Percentiles rank a stretch among this genome's conserved stretches.
Conservation (phyloP, 495 filamentous ascomycete species). For the Penicillium paxilli region DNA sequence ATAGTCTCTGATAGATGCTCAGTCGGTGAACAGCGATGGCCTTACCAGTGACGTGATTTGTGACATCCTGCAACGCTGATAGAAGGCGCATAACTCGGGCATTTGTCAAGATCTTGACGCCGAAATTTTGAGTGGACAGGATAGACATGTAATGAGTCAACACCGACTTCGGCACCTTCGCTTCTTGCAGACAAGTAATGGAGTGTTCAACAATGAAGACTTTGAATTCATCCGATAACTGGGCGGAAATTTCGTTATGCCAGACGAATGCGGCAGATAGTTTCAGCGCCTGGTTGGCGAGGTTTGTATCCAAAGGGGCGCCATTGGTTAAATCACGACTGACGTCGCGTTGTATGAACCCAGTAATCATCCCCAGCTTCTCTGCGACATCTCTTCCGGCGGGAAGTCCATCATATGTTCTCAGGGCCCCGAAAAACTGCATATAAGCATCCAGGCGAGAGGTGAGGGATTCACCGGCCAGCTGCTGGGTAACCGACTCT, state of each 20-base stretch:
- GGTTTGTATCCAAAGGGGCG: conserved; percentile 52
- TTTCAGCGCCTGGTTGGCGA: conserved; percentile 75
- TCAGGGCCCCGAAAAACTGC: conserved; percentile 70
- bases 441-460: conserved; percentile 84
- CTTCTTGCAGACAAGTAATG: conserved; percentile 64
- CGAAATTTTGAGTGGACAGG: conserved; percentile 75
- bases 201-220: conserved; percentile 77
- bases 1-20: conserved; percentile 70
- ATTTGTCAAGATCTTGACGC: conserved; percentile 66
- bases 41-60: conserved; percentile 72
- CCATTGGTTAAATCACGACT: conserved; percentile 32
- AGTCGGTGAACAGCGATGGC: conserved; percentile 73
- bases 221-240: conserved; percentile 73
- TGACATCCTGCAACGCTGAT: conserved; percentile 65
- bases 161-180: conserved; percentile 70
- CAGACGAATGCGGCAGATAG: conserved; percentile 71
- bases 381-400: conserved; percentile 66
- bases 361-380: conserved; percentile 72
- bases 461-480: conserved; percentile 67
- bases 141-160: conserved; percentile 75
- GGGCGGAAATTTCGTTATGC: conserved; percentile 60
- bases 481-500: conserved; percentile 75
- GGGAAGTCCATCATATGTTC: conserved; percentile 74
- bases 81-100: conserved; percentile 68
- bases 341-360: conserved; percentile 81